Evolutionary conservation across 306 rosid species (phyloP), one percentile per base, ranked within the genome.

Genomic region (Boehmeria nivea): DNA sequence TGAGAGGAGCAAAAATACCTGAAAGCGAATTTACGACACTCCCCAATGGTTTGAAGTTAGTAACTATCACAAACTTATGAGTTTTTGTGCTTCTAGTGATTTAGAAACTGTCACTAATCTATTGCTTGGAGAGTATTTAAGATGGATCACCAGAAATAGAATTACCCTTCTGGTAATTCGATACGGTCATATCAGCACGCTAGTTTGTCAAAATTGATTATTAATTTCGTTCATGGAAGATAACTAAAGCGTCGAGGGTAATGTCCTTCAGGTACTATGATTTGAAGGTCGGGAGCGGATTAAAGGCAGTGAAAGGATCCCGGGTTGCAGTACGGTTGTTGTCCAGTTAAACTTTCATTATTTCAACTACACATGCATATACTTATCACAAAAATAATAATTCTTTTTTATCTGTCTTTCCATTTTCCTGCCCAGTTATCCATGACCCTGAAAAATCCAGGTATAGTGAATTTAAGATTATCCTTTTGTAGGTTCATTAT

Each of bases 211-310:
- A n/a, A n/a, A n/a, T n/a, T n/a, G 36, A 31, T 31, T 31, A 31
- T 31, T 31, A 31, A 31, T 31, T 10, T 31, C 2, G 36, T 31
- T 31, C n/a, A n/a, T n/a, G n/a, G n/a, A n/a, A n/a, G n/a, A n/a
- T n/a, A n/a, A n/a, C n/a, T n/a, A n/a, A n/a, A n/a, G n/a, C n/a
- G n/a, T n/a, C n/a, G n/a, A n/a, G n/a, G n/a, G n/a, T n/a, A n/a
- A n/a, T n/a, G n/a, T n/a, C n/a, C n/a, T 51, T 78, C 80, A 87
- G 95, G 89, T 90, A 87, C 83, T 90, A 90, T 66, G 98, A 90
- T 72, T 74, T 90, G 87, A 90, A 84, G 79, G 88, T 87, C 34
- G 98, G 98, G 27, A 19, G 43, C 63, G 98, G 98, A 84, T 65
- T 76, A 31, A 69, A 84, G 81, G 98, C 98, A 12, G 86, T 69